Evolutionary conservation across 495 filamentous ascomycete genomes (phyloP).

Genomic region (Pyrenopolyporus hunteri): DNA sequence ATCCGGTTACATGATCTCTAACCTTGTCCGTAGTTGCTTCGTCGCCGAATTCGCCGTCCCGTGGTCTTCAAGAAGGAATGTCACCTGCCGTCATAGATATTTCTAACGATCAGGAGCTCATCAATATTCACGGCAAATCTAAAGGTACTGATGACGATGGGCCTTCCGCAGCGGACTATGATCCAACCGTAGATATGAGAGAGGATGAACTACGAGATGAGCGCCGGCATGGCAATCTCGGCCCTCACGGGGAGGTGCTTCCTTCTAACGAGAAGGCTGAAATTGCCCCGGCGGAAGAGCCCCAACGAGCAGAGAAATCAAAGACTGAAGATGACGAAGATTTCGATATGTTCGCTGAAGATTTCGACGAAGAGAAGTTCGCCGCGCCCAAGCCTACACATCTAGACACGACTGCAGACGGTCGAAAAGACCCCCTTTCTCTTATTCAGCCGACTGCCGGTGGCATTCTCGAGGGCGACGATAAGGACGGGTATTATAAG

Average conservation of each 20-base stretch:
- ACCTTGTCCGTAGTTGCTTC: slow-evolving; percentile 37
- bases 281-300: slow-evolving; percentile 45
- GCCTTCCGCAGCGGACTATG: slow-evolving; percentile 93
- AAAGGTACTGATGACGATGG: slow-evolving; percentile 66
- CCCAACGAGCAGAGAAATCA: slow-evolving; percentile 45
- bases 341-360: slow-evolving; percentile 97
- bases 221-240: slow-evolving; percentile 60
- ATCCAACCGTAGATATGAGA: slow-evolving; percentile 90
- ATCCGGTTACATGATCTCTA: slow-evolving; percentile 10
- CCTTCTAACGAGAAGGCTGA: slow-evolving; percentile 44
- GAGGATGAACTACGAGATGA: slow-evolving; percentile 81
- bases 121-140: slow-evolving; percentile 60
- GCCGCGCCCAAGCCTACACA: slow-evolving; percentile 59
- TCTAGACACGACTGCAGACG: slow-evolving; percentile 47
- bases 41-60: slow-evolving; percentile 47
- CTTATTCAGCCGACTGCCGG: slow-evolving; percentile 62
- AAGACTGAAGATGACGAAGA: slow-evolving; percentile 66
- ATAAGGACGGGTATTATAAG: slow-evolving; percentile 94
- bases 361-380: slow-evolving; percentile 89
- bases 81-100: slow-evolving; percentile 51
- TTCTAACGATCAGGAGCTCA: slow-evolving; percentile 67
- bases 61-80: slow-evolving; percentile 45
- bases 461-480: slow-evolving; percentile 91
- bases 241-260: slow-evolving; percentile 51
- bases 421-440: slow-evolving; percentile 42